Evolutionary conservation across 2,329 filamentous ascomycete species (phyloP), one percentile per base, ranked within the genome.

Genomic region (Penicillium sp.): DNA sequence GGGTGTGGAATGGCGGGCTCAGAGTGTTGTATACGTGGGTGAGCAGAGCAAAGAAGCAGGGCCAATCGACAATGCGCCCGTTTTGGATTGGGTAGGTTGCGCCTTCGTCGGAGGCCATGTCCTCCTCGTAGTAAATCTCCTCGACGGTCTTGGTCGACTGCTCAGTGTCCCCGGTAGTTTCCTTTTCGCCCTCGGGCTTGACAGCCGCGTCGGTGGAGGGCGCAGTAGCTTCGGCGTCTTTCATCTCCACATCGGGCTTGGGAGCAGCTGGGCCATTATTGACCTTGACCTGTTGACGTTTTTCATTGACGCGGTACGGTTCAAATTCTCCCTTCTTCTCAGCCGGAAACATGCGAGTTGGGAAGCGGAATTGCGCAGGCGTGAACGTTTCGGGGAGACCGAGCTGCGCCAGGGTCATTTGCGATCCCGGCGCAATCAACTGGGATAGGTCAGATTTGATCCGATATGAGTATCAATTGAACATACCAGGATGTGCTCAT

Each of bases 1-100:
- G 92, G 0, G 93, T 97, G 76, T 97, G 94, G 71, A 96, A 94
- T 3, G 90, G 91, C 24, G 91, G 92, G 56, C 91, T 94, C 55
- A 99, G 83, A 45, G 89, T 84, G 73, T 90, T 88, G 80, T 97
- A 90, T 61, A 97, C 88, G 72, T 99, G 90, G 52, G 92, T 89
- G 67, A 99, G 84, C 66, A 97, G 88, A 31, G 94, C 93, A 60
- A 96, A 89, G 77, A 99, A 96, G 62, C 91, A 93, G 0, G 87
- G 83, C 91, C 96, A 96, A 71, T 97, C 86, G 41, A 88, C 86
- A 57, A 99, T 94, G 67, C 85, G 86, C 53, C 94, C 94, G 60
- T 88, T 85, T 79, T 75, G 67, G 49, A 99, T 86, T 10, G 94
- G 94, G 78, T 91, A 97, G 50, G 96, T 83, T 3, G 94, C 94